Conservation (phyloP, 345 rosid genomes). For the Pistacia integerrima region DNA sequence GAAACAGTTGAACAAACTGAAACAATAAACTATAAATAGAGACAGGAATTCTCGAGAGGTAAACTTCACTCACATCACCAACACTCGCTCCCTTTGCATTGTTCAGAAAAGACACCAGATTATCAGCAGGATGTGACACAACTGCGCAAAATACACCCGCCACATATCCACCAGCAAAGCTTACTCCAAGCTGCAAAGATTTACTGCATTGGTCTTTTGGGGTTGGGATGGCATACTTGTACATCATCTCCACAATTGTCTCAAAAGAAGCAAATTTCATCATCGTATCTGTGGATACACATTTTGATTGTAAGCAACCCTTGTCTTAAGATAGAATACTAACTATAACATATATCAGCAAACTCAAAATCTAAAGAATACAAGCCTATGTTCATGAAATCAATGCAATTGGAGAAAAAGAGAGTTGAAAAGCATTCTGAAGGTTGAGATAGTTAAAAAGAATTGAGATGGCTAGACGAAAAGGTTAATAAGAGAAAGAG, state of each 20-base stretch:
- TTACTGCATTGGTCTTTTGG: constrained; percentile 87
- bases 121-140: constrained; percentile 98
- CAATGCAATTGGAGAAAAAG: background rate
- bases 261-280: constrained; percentile 98
- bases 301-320: background rate
- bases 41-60: background rate
- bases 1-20: background rate
- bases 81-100: constrained; percentile 90
- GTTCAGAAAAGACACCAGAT: constrained; percentile 96
- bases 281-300: constrained; percentile 74
- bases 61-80: constrained; percentile 63
- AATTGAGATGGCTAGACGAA: background rate
- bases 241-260: constrained; percentile 76
- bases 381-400: too few relatives aligned
- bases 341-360: background rate
- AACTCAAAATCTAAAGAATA: too few relatives aligned
- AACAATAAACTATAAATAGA: background rate
- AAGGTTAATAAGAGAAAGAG: background rate
- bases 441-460: background rate
- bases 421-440: background rate
- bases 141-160: constrained; percentile 89
- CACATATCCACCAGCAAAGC: constrained; percentile 89
- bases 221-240: constrained; percentile 75
- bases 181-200: constrained; percentile 79
- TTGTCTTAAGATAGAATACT: background rate